Evolutionary conservation across 805 yeast genomes (phyloP).

Genomic region (Zygotorulaspora chibaensis): DNA sequence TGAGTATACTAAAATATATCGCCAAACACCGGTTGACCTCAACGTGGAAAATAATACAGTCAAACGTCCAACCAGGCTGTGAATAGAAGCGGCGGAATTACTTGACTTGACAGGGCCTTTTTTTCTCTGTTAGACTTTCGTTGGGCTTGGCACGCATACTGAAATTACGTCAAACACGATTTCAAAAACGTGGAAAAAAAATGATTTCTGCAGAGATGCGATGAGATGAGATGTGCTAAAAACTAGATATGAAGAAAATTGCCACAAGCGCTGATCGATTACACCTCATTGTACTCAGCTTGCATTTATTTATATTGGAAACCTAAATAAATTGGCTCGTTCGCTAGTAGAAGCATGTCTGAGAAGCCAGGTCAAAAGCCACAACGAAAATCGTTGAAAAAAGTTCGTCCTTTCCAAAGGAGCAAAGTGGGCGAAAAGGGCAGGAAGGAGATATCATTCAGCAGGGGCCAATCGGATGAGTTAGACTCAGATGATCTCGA

Average conservation of each 20-base stretch:
- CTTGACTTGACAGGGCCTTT: not conserved
- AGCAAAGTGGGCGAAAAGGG: slow-evolving; percentile 1
- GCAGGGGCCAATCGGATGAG: slow-evolving; percentile 15
- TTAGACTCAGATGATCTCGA: slow-evolving; percentile 16
- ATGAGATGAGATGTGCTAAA: slow-evolving; percentile 11
- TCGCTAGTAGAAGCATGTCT: not conserved
- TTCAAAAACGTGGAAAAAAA: slow-evolving; percentile 1
- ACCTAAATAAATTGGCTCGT: not conserved
- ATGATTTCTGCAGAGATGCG: slow-evolving; percentile 10
- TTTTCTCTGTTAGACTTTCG: not conserved
- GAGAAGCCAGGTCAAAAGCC: not conserved
- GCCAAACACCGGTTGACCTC: not conserved
- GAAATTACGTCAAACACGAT: not conserved
- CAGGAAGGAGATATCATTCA: slow-evolving; percentile 3
- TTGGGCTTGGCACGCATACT: not conserved
- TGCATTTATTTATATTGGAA: not conserved
- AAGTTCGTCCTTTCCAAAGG: not conserved
- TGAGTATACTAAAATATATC: not conserved
- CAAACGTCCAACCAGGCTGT: not conserved
- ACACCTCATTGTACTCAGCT: not conserved
- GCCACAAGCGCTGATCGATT: not conserved
- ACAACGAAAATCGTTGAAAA: not conserved
- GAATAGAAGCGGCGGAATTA: too few relatives aligned
- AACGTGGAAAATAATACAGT: not conserved
- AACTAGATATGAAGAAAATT: not conserved